Evolutionary conservation across 75 land plant species (phyloP).

Genomic region (Sequoia sempervirens): DNA sequence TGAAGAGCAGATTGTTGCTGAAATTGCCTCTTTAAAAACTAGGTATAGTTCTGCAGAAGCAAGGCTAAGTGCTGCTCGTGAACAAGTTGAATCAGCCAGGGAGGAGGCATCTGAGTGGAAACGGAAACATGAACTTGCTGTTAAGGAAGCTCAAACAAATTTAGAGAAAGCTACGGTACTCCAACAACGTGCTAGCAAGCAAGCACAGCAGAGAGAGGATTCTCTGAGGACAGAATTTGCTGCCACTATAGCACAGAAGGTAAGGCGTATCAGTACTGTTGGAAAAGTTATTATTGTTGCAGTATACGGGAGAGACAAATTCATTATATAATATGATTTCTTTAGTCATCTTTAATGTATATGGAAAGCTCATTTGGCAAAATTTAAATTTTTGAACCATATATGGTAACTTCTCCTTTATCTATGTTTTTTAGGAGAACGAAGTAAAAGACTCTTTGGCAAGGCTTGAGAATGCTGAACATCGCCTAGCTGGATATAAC

Average conservation of each 20-base stretch:
- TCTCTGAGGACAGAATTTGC: slow-evolving; percentile 66
- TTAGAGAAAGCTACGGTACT: slow-evolving; percentile 57
- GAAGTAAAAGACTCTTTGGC: slow-evolving; percentile 53
- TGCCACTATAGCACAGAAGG: slow-evolving; percentile 57
- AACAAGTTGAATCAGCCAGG: slow-evolving; percentile 78
- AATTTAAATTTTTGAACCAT: not conserved
- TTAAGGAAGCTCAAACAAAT: slow-evolving; percentile 59
- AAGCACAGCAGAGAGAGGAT: slow-evolving; percentile 74
- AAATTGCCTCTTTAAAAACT: slow-evolving; percentile 61
- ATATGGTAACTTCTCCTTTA: not conserved
- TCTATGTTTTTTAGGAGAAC: slow-evolving; percentile 45
- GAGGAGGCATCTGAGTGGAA: slow-evolving; percentile 96
- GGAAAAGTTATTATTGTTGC: not conserved
- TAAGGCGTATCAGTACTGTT: slow-evolving; percentile 7
- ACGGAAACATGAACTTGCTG: slow-evolving; percentile 67
- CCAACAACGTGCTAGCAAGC: slow-evolving; percentile 66
- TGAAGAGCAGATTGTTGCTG: slow-evolving; percentile 54
- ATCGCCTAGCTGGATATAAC: slow-evolving; percentile 40
- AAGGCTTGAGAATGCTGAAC: slow-evolving; percentile 69
- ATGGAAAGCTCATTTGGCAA: not conserved
- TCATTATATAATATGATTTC: not conserved
- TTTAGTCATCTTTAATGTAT: not conserved
- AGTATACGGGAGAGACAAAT: not conserved
- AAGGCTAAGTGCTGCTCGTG: slow-evolving; percentile 80
- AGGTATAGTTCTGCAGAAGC: slow-evolving; percentile 84